These are phyloP conservation scores for Tremella fuciformis DNA, from an alignment of 768 basidiomycete genomes.

Conservation along the genomic window DNA sequence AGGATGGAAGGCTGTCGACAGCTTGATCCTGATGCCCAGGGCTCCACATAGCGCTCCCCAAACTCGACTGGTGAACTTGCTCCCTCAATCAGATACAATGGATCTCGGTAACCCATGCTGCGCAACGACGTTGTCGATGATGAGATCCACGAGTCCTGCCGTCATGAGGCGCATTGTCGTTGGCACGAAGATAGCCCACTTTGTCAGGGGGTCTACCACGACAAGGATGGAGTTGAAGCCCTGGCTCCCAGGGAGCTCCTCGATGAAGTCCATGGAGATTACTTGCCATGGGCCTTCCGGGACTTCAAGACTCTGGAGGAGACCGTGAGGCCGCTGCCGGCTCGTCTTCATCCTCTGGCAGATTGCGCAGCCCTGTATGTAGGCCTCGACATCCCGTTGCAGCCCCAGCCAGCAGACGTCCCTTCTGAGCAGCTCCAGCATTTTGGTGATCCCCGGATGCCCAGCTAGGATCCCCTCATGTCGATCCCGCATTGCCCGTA, in stretches of 20 bases:
- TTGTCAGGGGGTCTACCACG: constrained; percentile 53
- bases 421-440: constrained; percentile 44
- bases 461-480: constrained; percentile 56
- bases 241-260: constrained; percentile 20
- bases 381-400: constrained; percentile 35
- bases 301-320: constrained; percentile 37
- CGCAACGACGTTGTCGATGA: constrained; percentile 7
- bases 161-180: constrained; percentile 43
- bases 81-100: constrained; percentile 56
- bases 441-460: constrained; percentile 54
- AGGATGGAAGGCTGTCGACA: constrained; percentile 56
- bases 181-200: constrained; percentile 55
- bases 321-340: constrained; percentile 53
- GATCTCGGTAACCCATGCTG: constrained; percentile 50
- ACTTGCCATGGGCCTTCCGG: constrained; percentile 44
- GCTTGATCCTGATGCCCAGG: constrained; percentile 44
- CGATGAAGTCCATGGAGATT: constrained; percentile 49
- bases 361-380: constrained; percentile 48
- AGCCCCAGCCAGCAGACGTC: constrained; percentile 53
- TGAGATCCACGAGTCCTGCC: constrained; percentile 31
- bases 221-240: constrained; percentile 53
- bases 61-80: constrained; percentile 54
- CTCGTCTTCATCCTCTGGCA: constrained; percentile 50
- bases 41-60: constrained; percentile 53
- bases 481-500: constrained; percentile 34